These are phyloP conservation scores for Spergularia azorica DNA, from an alignment of 179 eudicot genomes.

Conservation along the genomic window DNA sequence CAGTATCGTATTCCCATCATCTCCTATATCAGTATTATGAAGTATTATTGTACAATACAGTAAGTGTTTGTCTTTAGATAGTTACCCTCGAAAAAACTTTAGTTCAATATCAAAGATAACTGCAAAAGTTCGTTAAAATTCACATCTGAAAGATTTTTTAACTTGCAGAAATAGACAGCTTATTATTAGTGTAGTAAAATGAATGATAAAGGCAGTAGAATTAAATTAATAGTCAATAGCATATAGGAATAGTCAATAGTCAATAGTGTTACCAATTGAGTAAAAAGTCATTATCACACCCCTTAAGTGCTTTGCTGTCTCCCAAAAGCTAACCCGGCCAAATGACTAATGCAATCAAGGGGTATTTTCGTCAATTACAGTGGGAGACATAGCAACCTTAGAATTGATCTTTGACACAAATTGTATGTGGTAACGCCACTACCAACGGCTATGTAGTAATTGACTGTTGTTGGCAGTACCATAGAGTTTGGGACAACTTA, in stretches of 20 bases:
- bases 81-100: too few species aligned
- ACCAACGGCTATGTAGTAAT: constrained; percentile 25
- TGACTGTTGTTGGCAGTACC: constrained; percentile 12
- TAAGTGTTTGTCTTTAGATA: too few species aligned
- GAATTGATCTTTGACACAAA: constrained; percentile 4
- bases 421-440: constrained; percentile 18
- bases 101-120: too few species aligned
- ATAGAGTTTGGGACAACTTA: constrained; percentile 1
- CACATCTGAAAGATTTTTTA: too few species aligned
- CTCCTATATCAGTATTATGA: too few species aligned
- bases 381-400: background rate
- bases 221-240: background rate
- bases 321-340: constrained; percentile 30
- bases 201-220: too few species aligned
- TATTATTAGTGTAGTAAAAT: too few species aligned
- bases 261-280: constrained; percentile 12
- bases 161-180: too few species aligned
- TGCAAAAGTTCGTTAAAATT: too few species aligned
- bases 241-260: background rate
- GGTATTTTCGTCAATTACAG: background rate
- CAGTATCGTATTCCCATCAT: too few species aligned
- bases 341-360: background rate
- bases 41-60: too few species aligned
- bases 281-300: constrained; percentile 29
- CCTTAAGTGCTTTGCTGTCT: constrained; percentile 33